A percentile compares a stretch with the other conserved stretches of the same genome.
Evolutionary conservation across 176 grass and related monocot species (phyloP).

Genomic region (Bromus sterilis): DNA sequence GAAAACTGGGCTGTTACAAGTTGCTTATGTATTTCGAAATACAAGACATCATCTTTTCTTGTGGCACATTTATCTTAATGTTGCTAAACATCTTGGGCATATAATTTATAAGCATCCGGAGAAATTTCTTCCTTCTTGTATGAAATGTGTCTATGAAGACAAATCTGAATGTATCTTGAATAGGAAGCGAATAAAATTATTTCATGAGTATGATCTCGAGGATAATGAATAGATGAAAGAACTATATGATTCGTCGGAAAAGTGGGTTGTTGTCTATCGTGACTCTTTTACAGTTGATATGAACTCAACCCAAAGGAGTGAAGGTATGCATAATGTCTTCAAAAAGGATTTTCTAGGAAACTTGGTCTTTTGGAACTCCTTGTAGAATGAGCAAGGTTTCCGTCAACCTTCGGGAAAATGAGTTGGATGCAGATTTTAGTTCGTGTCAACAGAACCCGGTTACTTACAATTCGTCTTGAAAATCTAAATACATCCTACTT

Average conservation of each 20-base stretch:
- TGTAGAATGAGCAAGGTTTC: neutral
- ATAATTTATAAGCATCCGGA: neutral
- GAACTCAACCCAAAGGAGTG: neutral
- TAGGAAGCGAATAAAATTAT: too few species aligned
- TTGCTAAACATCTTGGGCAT: neutral
- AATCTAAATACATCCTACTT: too few species aligned
- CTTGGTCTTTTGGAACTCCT: neutral
- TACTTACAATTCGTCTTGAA: too few species aligned
- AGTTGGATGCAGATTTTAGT: slow-evolving; percentile 39
- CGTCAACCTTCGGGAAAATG: slow-evolving; percentile 26
- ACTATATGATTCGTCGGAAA: neutral
- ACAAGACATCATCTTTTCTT: too few species aligned
- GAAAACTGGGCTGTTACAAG: too few species aligned
- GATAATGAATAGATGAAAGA: too few species aligned
- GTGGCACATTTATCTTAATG: too few species aligned
- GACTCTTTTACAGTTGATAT: neutral
- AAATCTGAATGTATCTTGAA: neutral
- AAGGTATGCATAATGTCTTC: neutral
- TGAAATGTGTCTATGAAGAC: too few species aligned
- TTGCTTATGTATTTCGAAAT: too few species aligned
- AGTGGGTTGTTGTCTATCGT: neutral
- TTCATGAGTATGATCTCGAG: too few species aligned
- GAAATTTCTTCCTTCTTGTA: neutral
- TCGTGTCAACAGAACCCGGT: too few species aligned
- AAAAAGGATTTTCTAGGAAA: neutral